Conservation (phyloP, 2,329 filamentous ascomycete species). For the Erysiphe pulchra region DNA sequence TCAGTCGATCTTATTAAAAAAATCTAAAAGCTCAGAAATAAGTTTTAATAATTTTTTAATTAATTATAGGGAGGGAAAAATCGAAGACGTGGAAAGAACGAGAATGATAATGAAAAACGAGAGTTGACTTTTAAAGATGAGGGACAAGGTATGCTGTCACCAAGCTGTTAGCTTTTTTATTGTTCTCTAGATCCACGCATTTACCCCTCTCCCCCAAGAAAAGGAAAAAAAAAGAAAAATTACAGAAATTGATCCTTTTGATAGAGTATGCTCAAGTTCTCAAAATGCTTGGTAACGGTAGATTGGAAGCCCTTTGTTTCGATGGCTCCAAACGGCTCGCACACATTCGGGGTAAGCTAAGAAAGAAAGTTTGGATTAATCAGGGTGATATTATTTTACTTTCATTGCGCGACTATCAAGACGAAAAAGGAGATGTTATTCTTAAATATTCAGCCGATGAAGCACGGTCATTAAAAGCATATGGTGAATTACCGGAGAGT, state of each 20-base stretch:
- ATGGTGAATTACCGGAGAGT: constrained; percentile 87
- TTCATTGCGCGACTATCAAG: constrained; percentile 75
- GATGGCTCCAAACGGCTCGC: constrained; percentile 71
- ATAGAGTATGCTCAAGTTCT: constrained; percentile 60
- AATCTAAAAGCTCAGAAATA: constrained; percentile 1
- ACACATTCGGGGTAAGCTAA: constrained; percentile 81
- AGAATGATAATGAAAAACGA: constrained; percentile 97
- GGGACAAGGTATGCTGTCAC: constrained; percentile 40
- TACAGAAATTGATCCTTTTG: constrained; percentile 6
- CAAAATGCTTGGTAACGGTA: constrained; percentile 92
- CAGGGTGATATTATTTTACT: constrained; percentile 84
- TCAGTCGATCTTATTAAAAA: too few species aligned
- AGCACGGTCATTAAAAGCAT: constrained; percentile 82
- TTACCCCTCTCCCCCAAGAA: constrained; percentile 1
- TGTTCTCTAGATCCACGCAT: too few species aligned
- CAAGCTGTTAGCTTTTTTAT: too few species aligned
- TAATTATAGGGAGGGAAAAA: constrained; percentile 75
- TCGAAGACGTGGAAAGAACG: constrained; percentile 93
- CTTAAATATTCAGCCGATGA: constrained; percentile 93
- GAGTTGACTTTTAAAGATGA: constrained; percentile 98
- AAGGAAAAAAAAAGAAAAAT: constrained; percentile 11
- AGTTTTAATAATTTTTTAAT: background rate
- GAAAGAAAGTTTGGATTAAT: constrained; percentile 99
- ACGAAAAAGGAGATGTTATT: constrained; percentile 81
- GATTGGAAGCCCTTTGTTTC: constrained; percentile 76